phyloP scores from a whole-genome alignment of 2,329 filamentous ascomycete species.

The Aspergillus bombycis region DNA sequence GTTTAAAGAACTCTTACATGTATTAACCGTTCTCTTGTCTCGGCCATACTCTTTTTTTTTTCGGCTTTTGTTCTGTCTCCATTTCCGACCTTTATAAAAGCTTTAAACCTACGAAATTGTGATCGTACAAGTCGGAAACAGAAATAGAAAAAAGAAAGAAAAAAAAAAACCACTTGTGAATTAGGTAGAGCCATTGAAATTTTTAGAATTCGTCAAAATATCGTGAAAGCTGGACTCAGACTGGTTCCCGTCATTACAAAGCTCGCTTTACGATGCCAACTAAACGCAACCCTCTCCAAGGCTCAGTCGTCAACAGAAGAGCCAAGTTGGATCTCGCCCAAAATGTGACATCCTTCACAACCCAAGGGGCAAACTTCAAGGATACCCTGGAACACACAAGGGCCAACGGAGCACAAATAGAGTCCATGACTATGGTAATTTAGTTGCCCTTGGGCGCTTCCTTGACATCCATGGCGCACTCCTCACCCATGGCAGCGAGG shows the following conservation, averaged over 20 bases:
- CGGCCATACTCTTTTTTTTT: neutral
- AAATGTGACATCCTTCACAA: slow-evolving; percentile 32
- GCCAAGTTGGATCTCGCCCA: slow-evolving; percentile 28
- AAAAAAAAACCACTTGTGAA: slow-evolving; percentile 9
- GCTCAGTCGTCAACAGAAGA: slow-evolving; percentile 30
- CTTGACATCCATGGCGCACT: slow-evolving; percentile 90
- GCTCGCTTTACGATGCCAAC: slow-evolving; percentile 39
- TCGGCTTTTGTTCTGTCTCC: neutral
- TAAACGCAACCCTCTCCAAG: slow-evolving; percentile 37
- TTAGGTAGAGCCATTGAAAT: slow-evolving; percentile 21
- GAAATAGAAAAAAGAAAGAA: neutral
- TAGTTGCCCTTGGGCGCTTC: slow-evolving; percentile 65
- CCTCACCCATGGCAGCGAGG: slow-evolving; percentile 94
- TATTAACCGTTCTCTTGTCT: neutral
- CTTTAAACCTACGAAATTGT: neutral
- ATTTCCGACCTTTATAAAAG: neutral
- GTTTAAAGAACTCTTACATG: neutral
- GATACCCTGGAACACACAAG: slow-evolving; percentile 32
- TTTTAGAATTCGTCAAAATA: slow-evolving; percentile 39
- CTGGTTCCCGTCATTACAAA: slow-evolving; percentile 33
- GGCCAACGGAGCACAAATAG: slow-evolving; percentile 34
- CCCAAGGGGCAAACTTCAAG: slow-evolving; percentile 31
- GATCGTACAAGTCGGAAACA: neutral
- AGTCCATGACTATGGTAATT: slow-evolving; percentile 24
- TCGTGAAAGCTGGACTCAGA: slow-evolving; percentile 42